phyloP scores from a whole-genome alignment of 345 rosid species.

The thale cress (Arabidopsis thaliana) region TAIR10.1 NC_003074.8:20073001-20073500 shows the following conservation, averaged over 20 bases:
- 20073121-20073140: conserved; percentile 3
- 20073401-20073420: conserved; percentile 29
- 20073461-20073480: conserved; percentile 22
- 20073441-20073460: conserved; percentile 21
- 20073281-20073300: conserved; percentile 22
- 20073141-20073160: conserved; percentile 21
- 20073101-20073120: conserved; percentile 31
- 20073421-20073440: conserved; percentile 12
- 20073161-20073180: conserved; percentile 22
- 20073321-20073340: conserved; percentile 33
- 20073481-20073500: background rate
- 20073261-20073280: background rate
- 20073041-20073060: background rate
- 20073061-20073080: background rate
- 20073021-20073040: too few relatives aligned
- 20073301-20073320: conserved; percentile 43
- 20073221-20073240: background rate
- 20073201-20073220: background rate
- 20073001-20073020: too few relatives aligned
- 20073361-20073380: conserved; percentile 26
- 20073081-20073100: conserved; percentile 32
- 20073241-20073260: conserved; percentile 6
- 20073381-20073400: conserved; percentile 38
- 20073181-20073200: background rate
- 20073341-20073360: conserved; percentile 13